Evolutionary conservation across 176 grass and related monocot species (phyloP).

Genomic region (Stipa capillata): DNA sequence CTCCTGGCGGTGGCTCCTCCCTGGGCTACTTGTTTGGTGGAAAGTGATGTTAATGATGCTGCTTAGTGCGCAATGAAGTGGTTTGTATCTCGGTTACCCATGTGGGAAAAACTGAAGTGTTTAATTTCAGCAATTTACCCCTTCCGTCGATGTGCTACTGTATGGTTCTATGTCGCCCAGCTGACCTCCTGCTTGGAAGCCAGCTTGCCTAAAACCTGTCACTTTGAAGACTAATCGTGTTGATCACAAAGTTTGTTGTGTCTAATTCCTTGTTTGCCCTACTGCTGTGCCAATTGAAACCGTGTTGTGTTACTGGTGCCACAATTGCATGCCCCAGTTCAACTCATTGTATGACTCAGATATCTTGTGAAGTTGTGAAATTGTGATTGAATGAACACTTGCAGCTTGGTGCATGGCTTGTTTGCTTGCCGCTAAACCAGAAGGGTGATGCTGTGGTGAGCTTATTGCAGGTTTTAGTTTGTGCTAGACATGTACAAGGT

Average conservation of each 20-base stretch:
- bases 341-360: background rate
- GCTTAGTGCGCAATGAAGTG: background rate
- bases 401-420: no score
- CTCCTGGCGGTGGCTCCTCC: constrained; percentile 46
- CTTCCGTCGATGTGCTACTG: background rate
- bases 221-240: background rate
- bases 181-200: constrained; percentile 7
- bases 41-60: background rate
- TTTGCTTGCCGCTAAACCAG: background rate
- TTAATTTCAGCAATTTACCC: constrained; percentile 10
- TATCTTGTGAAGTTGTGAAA: background rate
- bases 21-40: constrained; percentile 53
- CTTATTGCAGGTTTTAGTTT: background rate
- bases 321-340: background rate
- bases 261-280: background rate
- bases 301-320: background rate
- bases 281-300: background rate
- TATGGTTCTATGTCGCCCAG: background rate
- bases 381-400: no score
- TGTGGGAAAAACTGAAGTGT: constrained; percentile 14
- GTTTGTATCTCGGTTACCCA: constrained; percentile 12
- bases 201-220: constrained; percentile 11
- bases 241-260: background rate
- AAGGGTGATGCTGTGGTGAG: background rate
- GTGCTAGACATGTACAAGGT: background rate